phyloP scores from a whole-genome alignment of 2,329 filamentous ascomycete genomes.

The Ilyonectria sp. region DNA sequence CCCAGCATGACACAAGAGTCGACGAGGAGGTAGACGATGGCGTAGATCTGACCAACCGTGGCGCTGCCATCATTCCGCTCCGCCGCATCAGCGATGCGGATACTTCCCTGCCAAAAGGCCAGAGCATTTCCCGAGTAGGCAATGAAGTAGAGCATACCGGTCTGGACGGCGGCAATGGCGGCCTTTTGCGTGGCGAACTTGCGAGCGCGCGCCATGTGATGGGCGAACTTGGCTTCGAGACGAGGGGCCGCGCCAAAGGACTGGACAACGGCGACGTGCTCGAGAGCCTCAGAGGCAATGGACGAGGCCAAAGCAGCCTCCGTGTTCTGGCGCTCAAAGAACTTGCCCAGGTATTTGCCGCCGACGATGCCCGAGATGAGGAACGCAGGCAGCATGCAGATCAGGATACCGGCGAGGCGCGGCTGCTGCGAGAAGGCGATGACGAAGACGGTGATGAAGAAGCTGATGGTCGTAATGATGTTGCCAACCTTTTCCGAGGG shows the following conservation, averaged over 20 bases:
- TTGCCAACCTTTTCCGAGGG: conserved; percentile 79
- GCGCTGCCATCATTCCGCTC: conserved; percentile 51
- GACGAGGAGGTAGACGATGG: conserved; percentile 69
- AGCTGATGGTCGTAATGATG: conserved; percentile 72
- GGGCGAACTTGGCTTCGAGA: conserved; percentile 64
- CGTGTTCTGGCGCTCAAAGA: conserved; percentile 63
- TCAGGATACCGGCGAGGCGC: conserved; percentile 73
- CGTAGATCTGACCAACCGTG: conserved; percentile 61
- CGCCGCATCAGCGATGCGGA: conserved; percentile 60
- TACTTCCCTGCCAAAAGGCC: conserved; percentile 77
- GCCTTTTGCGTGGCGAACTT: conserved; percentile 71
- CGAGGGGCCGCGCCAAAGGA: conserved; percentile 70
- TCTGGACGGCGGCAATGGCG: conserved; percentile 67
- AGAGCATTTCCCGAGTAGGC: conserved; percentile 77
- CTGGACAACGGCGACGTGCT: conserved; percentile 72
- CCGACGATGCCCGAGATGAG: conserved; percentile 71
- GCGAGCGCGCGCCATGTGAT: conserved; percentile 58
- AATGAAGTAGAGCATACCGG: conserved; percentile 76
- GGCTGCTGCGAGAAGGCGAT: conserved; percentile 77
- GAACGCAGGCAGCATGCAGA: conserved; percentile 74
- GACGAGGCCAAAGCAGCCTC: conserved; percentile 66
- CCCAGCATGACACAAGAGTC: conserved; percentile 76
- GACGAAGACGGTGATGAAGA: conserved; percentile 77
- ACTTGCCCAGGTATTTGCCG: conserved; percentile 69
- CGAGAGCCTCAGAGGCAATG: conserved; percentile 74